Evolutionary conservation across 2,329 filamentous ascomycete genomes (phyloP), one percentile per base, ranked within the genome.

Genomic region (Scedosporium minutisporum): DNA sequence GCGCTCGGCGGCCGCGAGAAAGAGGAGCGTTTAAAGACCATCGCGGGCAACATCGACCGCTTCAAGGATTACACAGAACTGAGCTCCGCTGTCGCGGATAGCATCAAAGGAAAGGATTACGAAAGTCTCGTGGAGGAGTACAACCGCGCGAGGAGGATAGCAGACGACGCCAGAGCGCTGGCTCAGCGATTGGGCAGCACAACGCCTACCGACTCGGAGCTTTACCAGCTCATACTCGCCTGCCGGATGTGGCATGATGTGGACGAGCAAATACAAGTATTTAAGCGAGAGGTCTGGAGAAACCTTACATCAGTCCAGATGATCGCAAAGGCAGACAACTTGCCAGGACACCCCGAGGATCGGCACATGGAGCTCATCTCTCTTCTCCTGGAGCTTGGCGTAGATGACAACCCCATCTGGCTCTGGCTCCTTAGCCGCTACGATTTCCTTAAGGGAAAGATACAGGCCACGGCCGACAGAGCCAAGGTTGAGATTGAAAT

Each of bases 231-330:
- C 64, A 79, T 99, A 57, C 82, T 96, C 57, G 93, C 93, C 6
- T 93, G 89, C 6, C 86, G 93, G 60, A 96, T 99, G 88, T 99
- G 95, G 95, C 83, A 90, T 66, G 93, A 97, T 72, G 90, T 97
- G 9, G 89, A 96, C 65, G 85, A 90, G 57, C 93, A 97, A 69
- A 87, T 97, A 21, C 87, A 93, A 66, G 75, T 79, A 2, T 96
- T 97, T 77, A 97, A 97, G 76, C 84, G 90, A 12, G 91, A 96
- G 63, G 79, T 96, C 6, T 97, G 95, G 93, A 87, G 88, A 70
- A 87, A 85, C 67, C 80, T 99, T 59, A 86, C 88, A 46, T 84
- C 86, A 42, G 82, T 87, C 9, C 87, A 92, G 70, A 78, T 80
- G 67, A 71, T 82, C 66, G 72, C 82, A 61, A 77, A 80, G 70